Evolutionary conservation across 495 filamentous ascomycete species (phyloP).

Genomic region (Trichoderma erinaceum): DNA sequence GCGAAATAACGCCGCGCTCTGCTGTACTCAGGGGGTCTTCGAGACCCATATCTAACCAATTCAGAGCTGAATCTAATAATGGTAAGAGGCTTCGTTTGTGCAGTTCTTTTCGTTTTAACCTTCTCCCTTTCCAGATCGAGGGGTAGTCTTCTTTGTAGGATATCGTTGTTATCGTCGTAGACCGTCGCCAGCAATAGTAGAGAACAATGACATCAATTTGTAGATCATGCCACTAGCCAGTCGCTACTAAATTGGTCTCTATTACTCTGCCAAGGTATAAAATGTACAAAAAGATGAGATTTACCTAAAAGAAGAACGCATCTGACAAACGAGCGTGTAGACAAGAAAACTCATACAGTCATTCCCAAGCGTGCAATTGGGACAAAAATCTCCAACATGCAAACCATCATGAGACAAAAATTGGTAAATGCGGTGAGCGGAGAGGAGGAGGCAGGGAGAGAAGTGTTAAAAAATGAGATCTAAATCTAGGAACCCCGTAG

Average conservation of each 20-base stretch:
- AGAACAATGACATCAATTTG: neutral
- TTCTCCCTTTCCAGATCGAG: neutral
- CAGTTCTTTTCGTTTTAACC: neutral
- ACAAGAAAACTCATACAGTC: neutral
- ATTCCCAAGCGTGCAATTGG: neutral
- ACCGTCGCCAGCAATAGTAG: neutral
- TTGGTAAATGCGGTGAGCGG: slow-evolving; percentile 6
- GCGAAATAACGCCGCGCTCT: neutral
- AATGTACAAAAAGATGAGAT: neutral
- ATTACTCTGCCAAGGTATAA: neutral
- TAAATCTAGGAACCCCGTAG: neutral
- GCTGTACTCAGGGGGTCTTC: neutral
- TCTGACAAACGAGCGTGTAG: neutral
- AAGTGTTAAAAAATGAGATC: neutral
- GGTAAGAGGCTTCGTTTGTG: neutral
- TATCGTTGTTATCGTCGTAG: neutral
- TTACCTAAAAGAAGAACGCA: neutral
- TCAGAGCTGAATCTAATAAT: neutral
- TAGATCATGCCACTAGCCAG: neutral
- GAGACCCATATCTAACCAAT: neutral
- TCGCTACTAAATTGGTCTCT: neutral
- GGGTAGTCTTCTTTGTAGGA: no score
- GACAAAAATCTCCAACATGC: no score
- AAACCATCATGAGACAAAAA: slow-evolving; percentile 1
- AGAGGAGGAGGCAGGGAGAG: neutral